Conservation (phyloP, 306 rosid genomes). For the Macrotyloma uniflorum region DNA sequence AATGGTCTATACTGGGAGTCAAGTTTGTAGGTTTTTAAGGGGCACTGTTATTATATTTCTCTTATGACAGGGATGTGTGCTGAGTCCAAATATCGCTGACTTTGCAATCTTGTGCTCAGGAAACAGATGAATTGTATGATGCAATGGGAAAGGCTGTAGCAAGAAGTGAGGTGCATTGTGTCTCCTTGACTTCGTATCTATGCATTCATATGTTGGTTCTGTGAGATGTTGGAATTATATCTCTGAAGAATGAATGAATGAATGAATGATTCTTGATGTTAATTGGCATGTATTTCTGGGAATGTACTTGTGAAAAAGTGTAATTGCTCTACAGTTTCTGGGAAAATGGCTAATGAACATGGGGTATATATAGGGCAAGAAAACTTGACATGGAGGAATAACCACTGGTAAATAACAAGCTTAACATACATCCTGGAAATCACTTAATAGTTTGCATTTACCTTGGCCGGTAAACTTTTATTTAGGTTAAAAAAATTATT, state of each 20-base stretch:
- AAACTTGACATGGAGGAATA: background rate
- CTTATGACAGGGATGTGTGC: conserved; percentile 71
- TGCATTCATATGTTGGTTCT: conserved; percentile 14
- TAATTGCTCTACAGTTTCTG: background rate
- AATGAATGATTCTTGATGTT: conserved; percentile 5
- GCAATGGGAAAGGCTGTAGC: conserved; percentile 90
- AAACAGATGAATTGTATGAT: conserved; percentile 79
- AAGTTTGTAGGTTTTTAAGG: conserved; percentile 57
- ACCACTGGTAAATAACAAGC: conserved; percentile 12
- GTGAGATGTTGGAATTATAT: conserved; percentile 28
- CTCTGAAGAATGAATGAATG: conserved; percentile 17
- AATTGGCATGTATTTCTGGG: background rate
- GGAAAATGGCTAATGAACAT: conserved; percentile 10
- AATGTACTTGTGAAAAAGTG: background rate
- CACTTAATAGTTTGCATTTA: background rate
- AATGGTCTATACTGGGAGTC: conserved; percentile 43
- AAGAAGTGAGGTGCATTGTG: conserved; percentile 81
- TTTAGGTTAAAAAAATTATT: background rate
- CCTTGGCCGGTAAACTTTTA: background rate
- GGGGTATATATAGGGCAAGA: conserved; percentile 2
- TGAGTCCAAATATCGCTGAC: conserved; percentile 78
- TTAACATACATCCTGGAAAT: conserved; percentile 16
- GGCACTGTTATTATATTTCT: conserved; percentile 58
- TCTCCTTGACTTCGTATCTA: conserved; percentile 35
- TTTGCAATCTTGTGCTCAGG: conserved; percentile 97